Evolutionary conservation across 192 early-diverging fungal species (phyloP).

Genomic region (Phycomyces blakesleeanus): DNA sequence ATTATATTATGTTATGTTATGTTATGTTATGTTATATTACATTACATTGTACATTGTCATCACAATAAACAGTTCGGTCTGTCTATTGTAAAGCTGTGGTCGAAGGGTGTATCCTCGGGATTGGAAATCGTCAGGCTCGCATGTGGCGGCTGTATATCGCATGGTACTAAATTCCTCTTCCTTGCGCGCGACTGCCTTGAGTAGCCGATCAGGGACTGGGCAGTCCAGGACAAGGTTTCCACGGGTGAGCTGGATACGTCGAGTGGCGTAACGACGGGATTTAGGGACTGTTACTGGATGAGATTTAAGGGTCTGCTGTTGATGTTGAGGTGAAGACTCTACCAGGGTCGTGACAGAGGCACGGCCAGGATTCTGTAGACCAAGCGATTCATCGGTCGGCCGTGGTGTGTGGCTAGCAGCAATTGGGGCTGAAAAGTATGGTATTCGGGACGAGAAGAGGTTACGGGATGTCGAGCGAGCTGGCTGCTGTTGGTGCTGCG

Average conservation of each 20-base stretch:
- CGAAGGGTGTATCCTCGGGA: conserved; percentile 74
- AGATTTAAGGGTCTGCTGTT: background rate
- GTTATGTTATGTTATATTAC: background rate
- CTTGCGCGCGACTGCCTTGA: conserved; percentile 46
- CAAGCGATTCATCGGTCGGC: too few species aligned
- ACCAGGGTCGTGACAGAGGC: too few species aligned
- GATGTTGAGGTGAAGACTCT: too few species aligned
- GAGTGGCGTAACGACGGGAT: background rate
- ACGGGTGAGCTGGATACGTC: conserved; percentile 54
- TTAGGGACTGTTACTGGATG: background rate
- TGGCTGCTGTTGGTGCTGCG: too few species aligned
- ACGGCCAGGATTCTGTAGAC: too few species aligned
- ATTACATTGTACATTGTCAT: conserved; percentile 77
- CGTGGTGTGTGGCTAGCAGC: too few species aligned
- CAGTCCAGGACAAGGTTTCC: conserved; percentile 76
- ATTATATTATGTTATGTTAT: background rate
- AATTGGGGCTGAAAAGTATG: too few species aligned
- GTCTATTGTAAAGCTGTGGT: conserved; percentile 61
- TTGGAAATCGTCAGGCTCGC: conserved; percentile 81
- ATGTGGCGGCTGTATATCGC: conserved; percentile 91
- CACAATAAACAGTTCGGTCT: conserved; percentile 79
- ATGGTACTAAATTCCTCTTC: conserved; percentile 85
- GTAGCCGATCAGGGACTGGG: conserved; percentile 58
- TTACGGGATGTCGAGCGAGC: too few species aligned
- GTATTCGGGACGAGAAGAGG: too few species aligned